Percentiles rank a stretch among this genome's conserved stretches.
Conservation (phyloP, 2,329 filamentous ascomycete species). For the Anthostomella pinea region DNA sequence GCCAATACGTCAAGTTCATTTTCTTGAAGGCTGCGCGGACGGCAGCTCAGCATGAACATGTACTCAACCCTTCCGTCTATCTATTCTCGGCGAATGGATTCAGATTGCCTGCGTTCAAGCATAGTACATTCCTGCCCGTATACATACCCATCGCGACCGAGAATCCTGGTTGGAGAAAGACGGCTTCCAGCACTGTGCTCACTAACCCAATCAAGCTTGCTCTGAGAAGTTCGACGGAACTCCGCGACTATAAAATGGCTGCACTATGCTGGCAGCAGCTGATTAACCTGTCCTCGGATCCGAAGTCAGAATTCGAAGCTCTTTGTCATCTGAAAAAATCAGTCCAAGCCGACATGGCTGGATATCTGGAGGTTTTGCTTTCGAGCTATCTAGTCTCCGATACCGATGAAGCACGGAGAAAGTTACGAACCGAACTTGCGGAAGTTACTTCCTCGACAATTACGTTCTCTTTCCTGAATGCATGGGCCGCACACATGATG, state of each 20-base stretch:
- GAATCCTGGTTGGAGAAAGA: background rate
- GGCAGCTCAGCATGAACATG: background rate
- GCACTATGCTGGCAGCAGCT: background rate
- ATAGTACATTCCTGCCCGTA: too few relatives aligned
- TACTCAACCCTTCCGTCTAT: background rate
- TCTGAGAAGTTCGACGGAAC: background rate
- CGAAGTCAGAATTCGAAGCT: background rate
- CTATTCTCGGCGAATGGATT: background rate
- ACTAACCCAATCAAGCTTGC: background rate
- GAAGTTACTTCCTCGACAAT: too few relatives aligned
- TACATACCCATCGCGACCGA: background rate
- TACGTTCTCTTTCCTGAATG: too few relatives aligned
- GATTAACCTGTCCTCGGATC: constrained; percentile 1
- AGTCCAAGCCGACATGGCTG: background rate
- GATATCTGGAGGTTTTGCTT: background rate
- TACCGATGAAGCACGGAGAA: background rate
- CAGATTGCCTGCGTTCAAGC: too few relatives aligned
- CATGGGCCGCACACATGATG: too few relatives aligned
- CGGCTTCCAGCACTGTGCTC: background rate
- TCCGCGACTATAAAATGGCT: background rate
- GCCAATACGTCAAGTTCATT: background rate
- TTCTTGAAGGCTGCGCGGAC: background rate
- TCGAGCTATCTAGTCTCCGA: background rate
- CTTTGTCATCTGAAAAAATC: constrained; percentile 1
- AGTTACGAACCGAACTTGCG: constrained; percentile 1